Percentiles rank a stretch among this genome's conserved stretches.
These are phyloP conservation scores for Tranzscheliella williamsii DNA, from an alignment of 1,284 basidiomycete genomes.

Conservation along the genomic window DNA sequence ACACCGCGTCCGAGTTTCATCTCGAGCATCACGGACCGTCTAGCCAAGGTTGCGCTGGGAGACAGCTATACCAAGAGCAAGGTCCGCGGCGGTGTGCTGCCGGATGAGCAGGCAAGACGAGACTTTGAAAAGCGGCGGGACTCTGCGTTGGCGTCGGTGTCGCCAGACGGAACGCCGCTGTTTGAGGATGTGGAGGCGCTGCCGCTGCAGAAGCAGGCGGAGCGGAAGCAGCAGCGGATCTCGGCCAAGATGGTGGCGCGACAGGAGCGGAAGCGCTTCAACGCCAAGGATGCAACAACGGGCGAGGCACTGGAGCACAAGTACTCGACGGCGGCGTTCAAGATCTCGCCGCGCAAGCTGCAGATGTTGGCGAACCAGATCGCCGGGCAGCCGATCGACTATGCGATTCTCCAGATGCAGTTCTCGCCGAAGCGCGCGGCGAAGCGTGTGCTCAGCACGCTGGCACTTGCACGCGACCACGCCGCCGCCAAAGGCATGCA, in stretches of 20 bases:
- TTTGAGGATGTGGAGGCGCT: slow-evolving; percentile 45
- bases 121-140: slow-evolving; percentile 41
- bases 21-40: slow-evolving; percentile 15
- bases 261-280: slow-evolving; percentile 50
- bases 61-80: slow-evolving; percentile 12
- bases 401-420: slow-evolving; percentile 93
- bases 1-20: slow-evolving; percentile 18
- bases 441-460: slow-evolving; percentile 81
- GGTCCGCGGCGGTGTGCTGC: slow-evolving; percentile 46
- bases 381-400: slow-evolving; percentile 68
- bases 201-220: slow-evolving; percentile 24
- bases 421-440: slow-evolving; percentile 90
- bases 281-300: slow-evolving; percentile 31
- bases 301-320: slow-evolving; percentile 70
- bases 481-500: slow-evolving; percentile 80
- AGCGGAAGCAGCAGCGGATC: slow-evolving; percentile 25
- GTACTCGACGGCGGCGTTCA: slow-evolving; percentile 86
- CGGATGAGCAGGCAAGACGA: slow-evolving; percentile 36
- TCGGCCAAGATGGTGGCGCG: slow-evolving; percentile 36
- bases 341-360: slow-evolving; percentile 88
- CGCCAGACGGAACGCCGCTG: slow-evolving; percentile 48
- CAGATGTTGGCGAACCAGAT: slow-evolving; percentile 86
- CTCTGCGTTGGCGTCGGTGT: slow-evolving; percentile 42
- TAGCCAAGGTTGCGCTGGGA: slow-evolving; percentile 28
- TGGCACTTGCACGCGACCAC: slow-evolving; percentile 83